phyloP scores from a whole-genome alignment of 495 filamentous ascomycete species.

The Daldinia bambusicola region DNA sequence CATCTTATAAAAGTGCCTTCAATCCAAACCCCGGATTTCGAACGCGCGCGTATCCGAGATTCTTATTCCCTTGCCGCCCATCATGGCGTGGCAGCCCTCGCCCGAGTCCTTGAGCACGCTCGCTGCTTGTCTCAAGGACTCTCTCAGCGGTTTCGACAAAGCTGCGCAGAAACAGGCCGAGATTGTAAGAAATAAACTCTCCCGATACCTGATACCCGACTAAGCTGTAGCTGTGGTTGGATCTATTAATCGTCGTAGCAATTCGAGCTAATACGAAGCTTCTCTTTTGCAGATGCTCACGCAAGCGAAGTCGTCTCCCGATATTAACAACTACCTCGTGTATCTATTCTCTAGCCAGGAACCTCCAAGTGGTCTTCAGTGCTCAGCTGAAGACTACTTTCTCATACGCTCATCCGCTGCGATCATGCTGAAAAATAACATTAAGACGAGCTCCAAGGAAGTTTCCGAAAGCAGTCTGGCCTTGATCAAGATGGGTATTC shows the following conservation, averaged over 20 bases:
- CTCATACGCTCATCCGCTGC: slow-evolving; percentile 85
- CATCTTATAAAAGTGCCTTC: slow-evolving; percentile 5
- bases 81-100: slow-evolving; percentile 94
- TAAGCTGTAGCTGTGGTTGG: slow-evolving; percentile 1
- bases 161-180: slow-evolving; percentile 84
- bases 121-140: slow-evolving; percentile 88
- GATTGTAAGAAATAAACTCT: slow-evolving; percentile 59
- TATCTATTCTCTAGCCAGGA: slow-evolving; percentile 83
- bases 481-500: slow-evolving; percentile 81
- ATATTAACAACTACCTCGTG: slow-evolving; percentile 96
- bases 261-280: slow-evolving; percentile 42
- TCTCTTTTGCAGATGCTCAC: slow-evolving; percentile 79
- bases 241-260: slow-evolving; percentile 7
- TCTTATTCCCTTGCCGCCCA: slow-evolving; percentile 38
- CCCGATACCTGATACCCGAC: slow-evolving; percentile 11
- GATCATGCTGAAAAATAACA: slow-evolving; percentile 94
- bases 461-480: slow-evolving; percentile 74
- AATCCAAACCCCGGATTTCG: slow-evolving; percentile 1
- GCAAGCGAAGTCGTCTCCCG: slow-evolving; percentile 88
- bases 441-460: slow-evolving; percentile 73
- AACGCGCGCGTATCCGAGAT: slow-evolving; percentile 20
- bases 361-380: slow-evolving; percentile 65
- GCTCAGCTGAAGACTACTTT: slow-evolving; percentile 69
- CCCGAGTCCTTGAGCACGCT: slow-evolving; percentile 87
- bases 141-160: slow-evolving; percentile 82